Evolutionary conservation across 2,329 filamentous ascomycete genomes (phyloP), one percentile per base, ranked within the genome.

Genomic region (Hypoxylon rubiginosum): DNA sequence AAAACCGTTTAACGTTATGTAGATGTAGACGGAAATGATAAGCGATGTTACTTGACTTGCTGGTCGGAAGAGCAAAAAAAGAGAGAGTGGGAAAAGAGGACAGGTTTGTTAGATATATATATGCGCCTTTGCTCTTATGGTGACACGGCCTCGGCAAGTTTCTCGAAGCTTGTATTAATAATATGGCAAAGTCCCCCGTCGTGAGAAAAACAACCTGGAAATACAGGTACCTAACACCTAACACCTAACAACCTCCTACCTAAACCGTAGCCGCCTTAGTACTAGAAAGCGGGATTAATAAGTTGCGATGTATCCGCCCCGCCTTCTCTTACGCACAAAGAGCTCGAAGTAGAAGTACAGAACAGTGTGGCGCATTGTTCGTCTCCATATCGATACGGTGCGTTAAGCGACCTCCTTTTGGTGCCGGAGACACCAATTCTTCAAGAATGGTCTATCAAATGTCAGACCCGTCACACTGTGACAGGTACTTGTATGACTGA

Each of bases 321-420:
- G 56, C 56, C 65, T 58, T 64, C 53, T 43, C 21, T 50, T 46
- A 43, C 21, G 34, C 53, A 32, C 39, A 50, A 48, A 48, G 26
- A n/a, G 28, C 53, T 48, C 62, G n/a, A 43, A 19, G 56, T 9
- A n/a, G 10, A 58, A 41, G 65, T 72, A 69, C 46, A 54, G 8
- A 17, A 73, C 73, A 71, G 71, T 74, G 71, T 46, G 71, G 71
- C 71, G 73, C 70, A 73, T 71, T 58, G 30, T 39, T 21, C 24
- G 19, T 34, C 34, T 39, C 11, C 2, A 9, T 17, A 15, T 26
- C 8, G 30, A 59, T 49, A 60, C 55, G 19, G 39, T 67, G 5
- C 9, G 51, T 9, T 36, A 10, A 43, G 13, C 30, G 28, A 36
- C 6, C 7, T 4, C 17, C 9, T 36, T 11, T 21, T 28, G 36